Conservation (phyloP, 2,329 filamentous ascomycete species). For the Hypoxylon sp. region DNA sequence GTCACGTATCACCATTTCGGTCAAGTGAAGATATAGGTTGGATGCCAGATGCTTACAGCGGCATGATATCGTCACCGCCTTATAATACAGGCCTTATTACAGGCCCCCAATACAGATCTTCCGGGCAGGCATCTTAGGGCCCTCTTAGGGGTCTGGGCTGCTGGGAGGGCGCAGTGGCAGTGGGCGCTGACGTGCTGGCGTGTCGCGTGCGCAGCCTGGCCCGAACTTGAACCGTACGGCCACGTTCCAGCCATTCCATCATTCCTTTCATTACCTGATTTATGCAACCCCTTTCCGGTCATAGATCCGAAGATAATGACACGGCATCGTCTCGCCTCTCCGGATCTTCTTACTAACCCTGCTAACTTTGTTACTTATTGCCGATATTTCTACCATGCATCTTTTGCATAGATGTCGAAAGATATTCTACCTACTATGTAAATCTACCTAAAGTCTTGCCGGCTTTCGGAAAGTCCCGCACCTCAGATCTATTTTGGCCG, state of each 20-base stretch:
- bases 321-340: not conserved
- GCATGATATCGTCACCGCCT: no score
- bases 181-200: no score
- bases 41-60: no score
- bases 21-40: no score
- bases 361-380: not conserved
- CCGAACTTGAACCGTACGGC: conserved; percentile 8
- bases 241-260: not conserved
- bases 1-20: not conserved
- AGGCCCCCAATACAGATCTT: no score
- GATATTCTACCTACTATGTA: no score
- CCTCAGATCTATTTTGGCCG: not conserved
- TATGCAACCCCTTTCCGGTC: conserved; percentile 14
- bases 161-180: no score
- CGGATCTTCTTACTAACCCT: not conserved
- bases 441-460: not conserved
- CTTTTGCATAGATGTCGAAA: not conserved
- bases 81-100: not conserved
- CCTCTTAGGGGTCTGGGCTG: no score
- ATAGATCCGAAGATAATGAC: conserved; percentile 9
- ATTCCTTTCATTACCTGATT: conserved; percentile 2
- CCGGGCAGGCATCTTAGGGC: no score
- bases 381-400: not conserved
- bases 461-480: not conserved
- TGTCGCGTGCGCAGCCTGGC: not conserved